Evolutionary conservation across 2,329 filamentous ascomycete species (phyloP).

Genomic region (Sordariomycetes sp.): DNA sequence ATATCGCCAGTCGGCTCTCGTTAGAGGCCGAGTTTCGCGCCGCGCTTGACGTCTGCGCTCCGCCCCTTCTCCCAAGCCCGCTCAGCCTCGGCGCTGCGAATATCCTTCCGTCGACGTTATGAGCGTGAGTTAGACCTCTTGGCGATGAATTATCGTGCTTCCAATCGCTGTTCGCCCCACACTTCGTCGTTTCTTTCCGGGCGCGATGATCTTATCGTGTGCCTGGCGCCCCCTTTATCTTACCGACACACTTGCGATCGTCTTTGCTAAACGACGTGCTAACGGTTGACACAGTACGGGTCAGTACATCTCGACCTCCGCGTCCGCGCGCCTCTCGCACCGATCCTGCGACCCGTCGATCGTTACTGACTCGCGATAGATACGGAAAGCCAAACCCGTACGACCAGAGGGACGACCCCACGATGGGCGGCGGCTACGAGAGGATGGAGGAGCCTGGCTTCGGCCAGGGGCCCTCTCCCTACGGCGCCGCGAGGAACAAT

Average conservation of each 20-base stretch:
- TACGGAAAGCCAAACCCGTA: slow-evolving; percentile 46
- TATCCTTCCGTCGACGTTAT: background rate
- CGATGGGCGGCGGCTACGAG: slow-evolving; percentile 21
- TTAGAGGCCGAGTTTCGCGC: background rate
- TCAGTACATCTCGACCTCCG: background rate
- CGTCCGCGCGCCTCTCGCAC: background rate
- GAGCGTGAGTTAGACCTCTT: background rate
- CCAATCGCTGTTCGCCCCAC: background rate
- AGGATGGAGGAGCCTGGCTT: slow-evolving; percentile 13
- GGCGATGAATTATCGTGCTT: background rate
- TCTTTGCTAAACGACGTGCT: background rate
- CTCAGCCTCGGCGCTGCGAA: background rate
- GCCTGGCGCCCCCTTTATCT: background rate
- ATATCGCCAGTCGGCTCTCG: background rate
- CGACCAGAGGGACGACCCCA: slow-evolving; percentile 32
- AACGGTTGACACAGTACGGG: background rate
- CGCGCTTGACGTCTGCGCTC: background rate
- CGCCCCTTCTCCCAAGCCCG: background rate
- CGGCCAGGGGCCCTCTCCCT: slow-evolving; percentile 15
- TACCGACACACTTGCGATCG: background rate
- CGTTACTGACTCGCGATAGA: slow-evolving; percentile 17
- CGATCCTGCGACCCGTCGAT: slow-evolving; percentile 5
- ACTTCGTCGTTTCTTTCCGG: background rate
- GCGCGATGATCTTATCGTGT: background rate
- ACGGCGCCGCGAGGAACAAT: slow-evolving; percentile 12